These are phyloP conservation scores for Ogataea pini DNA, from an alignment of 805 yeast species.

Conservation along the genomic window DNA sequence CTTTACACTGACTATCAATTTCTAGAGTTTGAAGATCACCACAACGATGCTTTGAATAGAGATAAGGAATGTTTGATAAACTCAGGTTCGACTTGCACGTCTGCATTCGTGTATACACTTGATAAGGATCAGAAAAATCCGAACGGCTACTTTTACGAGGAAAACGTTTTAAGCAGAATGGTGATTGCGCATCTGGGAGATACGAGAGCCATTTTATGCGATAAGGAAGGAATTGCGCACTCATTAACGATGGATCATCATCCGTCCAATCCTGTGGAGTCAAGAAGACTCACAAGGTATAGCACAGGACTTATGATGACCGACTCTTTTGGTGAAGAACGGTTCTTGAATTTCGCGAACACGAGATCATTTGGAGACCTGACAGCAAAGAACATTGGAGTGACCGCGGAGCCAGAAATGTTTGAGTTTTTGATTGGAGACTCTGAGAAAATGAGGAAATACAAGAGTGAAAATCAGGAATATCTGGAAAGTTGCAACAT, in stretches of 20 bases:
- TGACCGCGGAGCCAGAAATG: conserved; percentile 91
- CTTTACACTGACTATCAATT: conserved; percentile 66
- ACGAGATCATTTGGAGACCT: conserved; percentile 94
- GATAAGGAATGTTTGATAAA: conserved; percentile 20
- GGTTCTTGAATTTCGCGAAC: conserved; percentile 80
- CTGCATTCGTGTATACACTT: conserved; percentile 33
- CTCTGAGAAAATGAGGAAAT: conserved; percentile 39
- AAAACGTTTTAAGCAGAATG: conserved; percentile 64
- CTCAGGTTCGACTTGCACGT: conserved; percentile 41
- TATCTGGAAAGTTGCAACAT: conserved; percentile 22
- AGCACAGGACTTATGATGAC: conserved; percentile 67
- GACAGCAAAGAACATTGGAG: conserved; percentile 76
- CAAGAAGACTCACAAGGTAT: conserved; percentile 65
- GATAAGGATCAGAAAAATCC: conserved; percentile 31
- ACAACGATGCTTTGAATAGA: conserved; percentile 16
- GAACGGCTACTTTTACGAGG: conserved; percentile 57
- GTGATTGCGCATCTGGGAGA: conserved; percentile 92
- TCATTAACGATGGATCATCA: conserved; percentile 81
- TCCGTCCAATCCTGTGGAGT: conserved; percentile 80
- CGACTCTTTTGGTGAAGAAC: conserved; percentile 90
- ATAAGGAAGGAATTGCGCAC: conserved; percentile 75
- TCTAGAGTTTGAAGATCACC: conserved; percentile 36
- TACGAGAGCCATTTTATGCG: conserved; percentile 84
- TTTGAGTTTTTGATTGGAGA: conserved; percentile 69
- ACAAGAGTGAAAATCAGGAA: conserved; percentile 26